These are phyloP conservation scores for Pachyrhizus erosus DNA, from an alignment of 306 rosid genomes.

Conservation along the genomic window DNA sequence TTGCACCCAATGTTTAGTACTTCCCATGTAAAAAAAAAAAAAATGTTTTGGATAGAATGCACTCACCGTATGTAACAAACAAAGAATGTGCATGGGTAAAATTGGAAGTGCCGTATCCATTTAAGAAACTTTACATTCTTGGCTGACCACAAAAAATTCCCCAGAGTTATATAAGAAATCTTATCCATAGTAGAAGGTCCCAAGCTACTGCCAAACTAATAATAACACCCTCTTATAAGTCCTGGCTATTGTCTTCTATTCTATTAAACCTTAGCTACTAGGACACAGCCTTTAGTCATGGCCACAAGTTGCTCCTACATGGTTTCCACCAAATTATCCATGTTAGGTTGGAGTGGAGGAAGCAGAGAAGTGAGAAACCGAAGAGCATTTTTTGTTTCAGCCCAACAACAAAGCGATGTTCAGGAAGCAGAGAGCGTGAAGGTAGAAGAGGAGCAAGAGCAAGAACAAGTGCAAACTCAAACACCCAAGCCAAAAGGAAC, in stretches of 20 bases:
- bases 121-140: slow-evolving; percentile 14
- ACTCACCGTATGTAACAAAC: too few species aligned
- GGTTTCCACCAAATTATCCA: slow-evolving; percentile 64
- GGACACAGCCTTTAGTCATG: slow-evolving; percentile 53
- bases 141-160: slow-evolving; percentile 47
- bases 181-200: slow-evolving; percentile 56
- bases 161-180: slow-evolving; percentile 46
- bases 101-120: slow-evolving; percentile 23
- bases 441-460: slow-evolving; percentile 46
- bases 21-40: too few species aligned
- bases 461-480: slow-evolving; percentile 40
- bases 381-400: slow-evolving; percentile 53
- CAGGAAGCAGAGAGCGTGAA: slow-evolving; percentile 50
- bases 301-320: slow-evolving; percentile 74
- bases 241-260: background rate
- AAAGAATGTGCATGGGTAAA: slow-evolving; percentile 31
- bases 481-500: slow-evolving; percentile 53
- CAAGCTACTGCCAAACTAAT: background rate
- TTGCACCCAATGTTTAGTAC: too few species aligned
- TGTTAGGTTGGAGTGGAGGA: slow-evolving; percentile 56
- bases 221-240: background rate
- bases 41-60: too few species aligned
- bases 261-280: slow-evolving; percentile 1
- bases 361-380: slow-evolving; percentile 47
- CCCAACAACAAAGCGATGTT: slow-evolving; percentile 61